Evolutionary conservation across 352 stramenopile genomes (phyloP).

Genomic region (Globisporangium apiculatum): DNA sequence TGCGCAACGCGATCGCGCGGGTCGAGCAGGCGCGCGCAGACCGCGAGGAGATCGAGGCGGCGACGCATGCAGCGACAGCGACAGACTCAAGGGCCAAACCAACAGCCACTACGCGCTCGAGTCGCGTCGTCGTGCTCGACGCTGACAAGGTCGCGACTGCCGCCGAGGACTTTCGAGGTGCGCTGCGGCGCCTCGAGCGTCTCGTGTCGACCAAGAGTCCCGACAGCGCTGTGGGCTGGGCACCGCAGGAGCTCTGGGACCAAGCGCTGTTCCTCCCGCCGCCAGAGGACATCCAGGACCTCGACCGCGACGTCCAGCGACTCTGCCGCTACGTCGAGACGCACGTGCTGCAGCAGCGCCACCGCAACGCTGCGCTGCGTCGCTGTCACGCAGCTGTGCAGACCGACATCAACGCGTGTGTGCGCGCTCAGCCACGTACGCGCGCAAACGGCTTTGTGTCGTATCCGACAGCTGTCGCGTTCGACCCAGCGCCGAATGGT

Average conservation of each 20-base stretch:
- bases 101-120: background rate
- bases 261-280: conserved; percentile 54
- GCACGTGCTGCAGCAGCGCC: conserved; percentile 13
- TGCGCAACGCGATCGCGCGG: conserved; percentile 6
- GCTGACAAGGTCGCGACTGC: conserved; percentile 16
- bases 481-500: background rate
- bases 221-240: conserved; percentile 40
- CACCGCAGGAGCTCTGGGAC: conserved; percentile 42
- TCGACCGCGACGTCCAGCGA: conserved; percentile 28
- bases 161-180: conserved; percentile 26
- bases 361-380: no score
- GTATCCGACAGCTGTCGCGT: conserved; percentile 5
- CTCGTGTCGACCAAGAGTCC: conserved; percentile 32
- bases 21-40: conserved; percentile 6
- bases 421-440: conserved; percentile 5
- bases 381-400: conserved; percentile 12
- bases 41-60: conserved; percentile 1
- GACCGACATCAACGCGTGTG: conserved; percentile 28
- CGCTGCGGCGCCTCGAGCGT: conserved; percentile 20
- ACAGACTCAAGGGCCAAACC: background rate
- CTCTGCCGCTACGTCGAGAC: conserved; percentile 30
- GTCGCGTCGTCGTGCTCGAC: conserved; percentile 22
- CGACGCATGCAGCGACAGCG: background rate
- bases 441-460: conserved; percentile 15
- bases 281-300: conserved; percentile 39